Evolutionary conservation across 1,284 basidiomycete species (phyloP).

Genomic region (Sporisorium exsertum): DNA sequence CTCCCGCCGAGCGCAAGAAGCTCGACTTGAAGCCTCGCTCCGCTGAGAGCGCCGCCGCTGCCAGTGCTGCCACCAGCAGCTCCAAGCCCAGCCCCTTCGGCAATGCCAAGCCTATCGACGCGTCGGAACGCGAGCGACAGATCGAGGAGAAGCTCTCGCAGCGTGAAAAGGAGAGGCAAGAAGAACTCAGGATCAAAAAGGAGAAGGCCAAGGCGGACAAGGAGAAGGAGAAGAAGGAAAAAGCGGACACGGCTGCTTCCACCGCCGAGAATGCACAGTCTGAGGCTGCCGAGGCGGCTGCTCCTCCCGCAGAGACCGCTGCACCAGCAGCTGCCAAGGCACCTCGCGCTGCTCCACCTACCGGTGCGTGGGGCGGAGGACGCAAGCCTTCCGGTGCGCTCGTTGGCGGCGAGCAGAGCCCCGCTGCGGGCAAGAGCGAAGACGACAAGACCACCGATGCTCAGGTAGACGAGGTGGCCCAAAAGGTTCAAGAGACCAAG

Average conservation of each 20-base stretch:
- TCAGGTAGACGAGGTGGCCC: constrained; percentile 44
- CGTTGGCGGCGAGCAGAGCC: constrained; percentile 29
- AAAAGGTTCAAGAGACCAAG: constrained; percentile 46
- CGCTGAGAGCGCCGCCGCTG: constrained; percentile 74
- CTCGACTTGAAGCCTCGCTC: constrained; percentile 67
- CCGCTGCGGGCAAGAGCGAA: constrained; percentile 4
- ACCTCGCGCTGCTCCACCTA: constrained; percentile 43
- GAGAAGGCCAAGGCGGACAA: constrained; percentile 59
- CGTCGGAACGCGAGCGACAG: constrained; percentile 80
- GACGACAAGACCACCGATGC: constrained; percentile 22
- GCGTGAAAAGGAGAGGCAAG: constrained; percentile 58
- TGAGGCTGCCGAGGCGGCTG: constrained; percentile 7
- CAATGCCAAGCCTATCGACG: constrained; percentile 88
- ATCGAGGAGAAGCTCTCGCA: constrained; percentile 73
- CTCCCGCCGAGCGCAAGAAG: constrained; percentile 63
- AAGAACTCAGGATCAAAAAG: constrained; percentile 51
- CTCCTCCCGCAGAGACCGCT: constrained; percentile 25
- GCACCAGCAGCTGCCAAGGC: constrained; percentile 29
- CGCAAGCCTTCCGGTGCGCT: constrained; percentile 61
- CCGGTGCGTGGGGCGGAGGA: constrained; percentile 60
- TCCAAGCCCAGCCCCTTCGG: constrained; percentile 80
- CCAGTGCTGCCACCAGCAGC: constrained; percentile 77
- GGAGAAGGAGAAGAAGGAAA: constrained; percentile 41
- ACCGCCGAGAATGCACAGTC: constrained; percentile 10
- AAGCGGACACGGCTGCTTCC: constrained; percentile 16